Evolutionary conservation across 345 rosid species (phyloP).

Genomic region (Triadica sebifera): DNA sequence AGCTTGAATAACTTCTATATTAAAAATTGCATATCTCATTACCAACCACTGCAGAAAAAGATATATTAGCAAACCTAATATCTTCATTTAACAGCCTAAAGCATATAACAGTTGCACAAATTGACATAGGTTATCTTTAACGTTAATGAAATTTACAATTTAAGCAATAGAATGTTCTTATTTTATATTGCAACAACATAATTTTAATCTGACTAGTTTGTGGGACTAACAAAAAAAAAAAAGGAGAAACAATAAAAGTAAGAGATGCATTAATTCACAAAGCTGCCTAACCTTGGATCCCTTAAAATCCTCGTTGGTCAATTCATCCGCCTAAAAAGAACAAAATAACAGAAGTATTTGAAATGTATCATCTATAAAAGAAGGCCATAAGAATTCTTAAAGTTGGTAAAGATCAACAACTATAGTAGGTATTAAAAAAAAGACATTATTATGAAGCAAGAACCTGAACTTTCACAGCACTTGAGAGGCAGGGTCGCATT

Average conservation of each 20-base stretch:
- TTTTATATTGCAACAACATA: not conserved
- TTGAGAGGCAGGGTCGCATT: constrained; percentile 88
- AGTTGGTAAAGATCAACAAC: constrained; percentile 3
- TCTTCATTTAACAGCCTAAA: not conserved
- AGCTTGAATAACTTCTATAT: constrained; percentile 71
- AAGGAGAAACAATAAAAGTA: not conserved
- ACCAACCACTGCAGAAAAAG: constrained; percentile 77
- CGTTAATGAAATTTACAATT: too few species aligned
- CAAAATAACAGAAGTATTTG: constrained; percentile 6
- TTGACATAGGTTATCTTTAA: not conserved
- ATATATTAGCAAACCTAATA: constrained; percentile 10
- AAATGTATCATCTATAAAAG: constrained; percentile 1
- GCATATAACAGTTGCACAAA: not conserved
- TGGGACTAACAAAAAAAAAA: not conserved
- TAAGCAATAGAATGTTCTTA: not conserved
- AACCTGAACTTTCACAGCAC: constrained; percentile 94
- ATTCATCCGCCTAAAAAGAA: constrained; percentile 65
- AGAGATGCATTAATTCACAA: not conserved
- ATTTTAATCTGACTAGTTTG: not conserved
- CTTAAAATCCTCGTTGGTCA: constrained; percentile 67
- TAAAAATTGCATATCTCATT: constrained; percentile 65
- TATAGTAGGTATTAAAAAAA: not conserved
- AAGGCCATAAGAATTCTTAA: not conserved
- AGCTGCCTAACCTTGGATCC: constrained; percentile 71
- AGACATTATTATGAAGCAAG: not conserved